Base-by-base conservation (phyloP, 306 rosid species). In the Mimosa bimucronata region DNA sequence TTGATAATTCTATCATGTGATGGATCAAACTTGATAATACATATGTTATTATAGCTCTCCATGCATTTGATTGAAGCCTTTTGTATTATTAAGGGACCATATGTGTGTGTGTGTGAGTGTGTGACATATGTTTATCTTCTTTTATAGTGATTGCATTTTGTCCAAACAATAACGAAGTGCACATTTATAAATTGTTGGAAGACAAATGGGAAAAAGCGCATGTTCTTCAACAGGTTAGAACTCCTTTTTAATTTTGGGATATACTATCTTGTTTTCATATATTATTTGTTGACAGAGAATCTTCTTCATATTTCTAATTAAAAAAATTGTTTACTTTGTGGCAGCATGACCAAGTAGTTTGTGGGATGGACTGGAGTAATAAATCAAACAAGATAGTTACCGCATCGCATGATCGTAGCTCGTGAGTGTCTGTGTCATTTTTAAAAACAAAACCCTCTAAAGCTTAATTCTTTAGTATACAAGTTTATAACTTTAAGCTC, bases 261-360 rank as follows among this genome's bases (percentile, higher is more conserved):
- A 34, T 34, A 34, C 37, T 44, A 11, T 61, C 31, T 66, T 18
- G 4, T 21, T 69, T 30, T 77, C 26, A 42, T 55, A 37, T 25
- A 60, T 65, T 40, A 60, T 6, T 64, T 52, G 76, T 71, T 84
- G 45, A 53, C n/a, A 28, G 57, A 75, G 57, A 75, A 28, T 77
- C 6, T 70, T 76, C 58, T 82, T 45, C 30, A 30, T 87, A 67
- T 74, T 74, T 75, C 66, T 75, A 31, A 55, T 60, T 23, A 64
- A 45, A 13, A 46, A 52, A 67, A 65, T 84, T 82, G 29, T 29
- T 75, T 46, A 60, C 64, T 28, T 77, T 55, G 31, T 53, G 28
- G 25, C 97, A 95, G 99, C 98, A 95, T 81, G 99, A 95, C 88
- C 99, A 95, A 87, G 84, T 95, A 82, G 71, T 95, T 78, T 91